Base-by-base conservation (phyloP, 306 rosid species). In the Ceratonia siliqua region DNA sequence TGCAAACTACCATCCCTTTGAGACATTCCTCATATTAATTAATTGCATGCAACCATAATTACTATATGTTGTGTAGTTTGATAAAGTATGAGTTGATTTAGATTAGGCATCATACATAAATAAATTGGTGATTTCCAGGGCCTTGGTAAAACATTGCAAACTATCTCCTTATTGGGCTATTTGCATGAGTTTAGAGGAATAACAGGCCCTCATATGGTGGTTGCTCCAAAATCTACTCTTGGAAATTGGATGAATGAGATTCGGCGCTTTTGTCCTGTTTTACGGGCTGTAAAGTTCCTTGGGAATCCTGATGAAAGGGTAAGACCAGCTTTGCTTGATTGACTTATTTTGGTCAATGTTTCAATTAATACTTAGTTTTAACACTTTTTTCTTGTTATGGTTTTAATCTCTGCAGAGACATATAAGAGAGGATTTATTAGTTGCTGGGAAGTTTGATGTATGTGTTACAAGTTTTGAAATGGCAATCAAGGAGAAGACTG, bases 201-300 rank as follows among this genome's bases (percentile, higher is more conserved):
- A 43, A 87, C 75, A 11, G 96, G 99, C 10, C 99, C 99, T 72
- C 99, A 92, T 85, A 94, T 94, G 99, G 99, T 94, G 57, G 97
- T 94, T 84, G 99, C 99, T 42, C 99, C 99, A 79, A 94, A 94
- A 87, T 94, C 99, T 69, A 94, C 99, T 30, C 96, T 94, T 38
- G 97, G 97, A 78, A 90, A 94, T 76, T 94, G 99, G 99, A 94
- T 94, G 99, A 94, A 94, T 83, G 99, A 94, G 81, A 94, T 94
- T 81, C 85, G 89, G 7, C 97, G 99, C 65, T 94, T 92, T 81
- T 94, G 99, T 83, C 99, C 99, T 42, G 11, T 77, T 58, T 70
- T 94, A 62, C 95, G 93, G 33, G 96, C 97, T 24, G 67, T 94
- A 27, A 94, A 94, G 82, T 94, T 94, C 81, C 99, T 94, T 76